Evolutionary conservation across 495 filamentous ascomycete species (phyloP).

Genomic region (Daldinia grandis): DNA sequence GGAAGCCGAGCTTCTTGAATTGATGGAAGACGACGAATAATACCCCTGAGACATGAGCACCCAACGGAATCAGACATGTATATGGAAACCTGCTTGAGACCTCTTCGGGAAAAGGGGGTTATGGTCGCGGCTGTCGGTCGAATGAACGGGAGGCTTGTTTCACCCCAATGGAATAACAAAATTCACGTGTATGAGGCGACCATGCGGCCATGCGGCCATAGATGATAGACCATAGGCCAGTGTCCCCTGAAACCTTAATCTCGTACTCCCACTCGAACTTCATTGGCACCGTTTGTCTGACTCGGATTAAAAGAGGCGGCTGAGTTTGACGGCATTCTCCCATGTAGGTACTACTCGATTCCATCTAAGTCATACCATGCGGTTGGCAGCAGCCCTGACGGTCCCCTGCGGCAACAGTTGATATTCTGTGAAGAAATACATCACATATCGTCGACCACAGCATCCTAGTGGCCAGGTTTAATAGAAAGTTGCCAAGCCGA

Average conservation of each 20-base stretch:
- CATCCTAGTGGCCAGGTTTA: not conserved
- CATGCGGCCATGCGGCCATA: slow-evolving; percentile 14
- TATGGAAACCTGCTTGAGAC: not conserved
- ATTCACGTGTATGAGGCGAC: slow-evolving; percentile 19
- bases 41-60: not conserved
- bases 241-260: slow-evolving; percentile 30
- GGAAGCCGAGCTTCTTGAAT: slow-evolving; percentile 84
- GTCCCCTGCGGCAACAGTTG: slow-evolving; percentile 9
- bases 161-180: slow-evolving; percentile 16
- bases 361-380: not conserved
- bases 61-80: not conserved
- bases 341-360: not conserved
- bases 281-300: not conserved
- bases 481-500: not conserved
- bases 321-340: not conserved
- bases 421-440: not conserved
- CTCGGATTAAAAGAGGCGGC: slow-evolving; percentile 1
- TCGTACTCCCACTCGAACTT: slow-evolving; percentile 15
- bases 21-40: slow-evolving; percentile 80
- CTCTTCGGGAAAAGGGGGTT: not conserved
- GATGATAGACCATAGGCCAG: not conserved
- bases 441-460: not conserved
- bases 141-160: slow-evolving; percentile 21
- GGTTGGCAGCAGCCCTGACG: slow-evolving; percentile 9
- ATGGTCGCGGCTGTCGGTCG: slow-evolving; percentile 13